Evolutionary conservation across 1,284 basidiomycete species (phyloP), one percentile per base, ranked within the genome.

Genomic region (Pyrrhoderma lamaoense): DNA sequence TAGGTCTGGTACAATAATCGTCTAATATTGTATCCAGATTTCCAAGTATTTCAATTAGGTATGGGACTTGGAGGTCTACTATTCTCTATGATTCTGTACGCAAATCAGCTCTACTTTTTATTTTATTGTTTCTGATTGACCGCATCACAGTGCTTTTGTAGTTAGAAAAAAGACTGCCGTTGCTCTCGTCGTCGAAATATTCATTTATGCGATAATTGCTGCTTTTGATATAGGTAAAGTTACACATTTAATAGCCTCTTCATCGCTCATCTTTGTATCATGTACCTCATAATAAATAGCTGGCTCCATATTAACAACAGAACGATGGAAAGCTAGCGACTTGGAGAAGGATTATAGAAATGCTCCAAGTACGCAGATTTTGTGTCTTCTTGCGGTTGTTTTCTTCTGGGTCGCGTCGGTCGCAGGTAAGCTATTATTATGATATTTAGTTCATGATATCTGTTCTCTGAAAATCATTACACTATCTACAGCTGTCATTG

Each of bases 401-500:
- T 45, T 51, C 9, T 55, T 50, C 9, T 57, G 49, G 56, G 46
- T 47, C 7, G 42, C 53, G 5, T 27, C 47, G 19, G 16, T 50
- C 8, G 34, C 44, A 45, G 47, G 52, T 42, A 45, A 49, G 21
- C 46, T 47, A 16, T 13, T 9, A 54, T 45, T 42, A 54, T 31
- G 5, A 31, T 31, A 31, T 31, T 5, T 11, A 5, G 7, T 31
- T 5, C 27, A 31, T 31, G n/a, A n/a, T n/a, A n/a, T n/a, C n/a
- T n/a, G n/a, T n/a, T n/a, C n/a, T n/a, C n/a, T n/a, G n/a, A n/a
- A n/a, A n/a, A n/a, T 31, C 7, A 31, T 31, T 31, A 31, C 11
- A 31, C 23, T 27, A 18, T 3, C 23, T 43, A 35, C 21, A 65
- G 64, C 59, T 8, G 40, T 51, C 45, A 18, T 57, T 13, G 64